A percentile compares a stretch with the other conserved stretches of the same genome.
Evolutionary conservation across 805 yeast genomes (phyloP).

Genomic region (Naumovozyma dairenensis): DNA sequence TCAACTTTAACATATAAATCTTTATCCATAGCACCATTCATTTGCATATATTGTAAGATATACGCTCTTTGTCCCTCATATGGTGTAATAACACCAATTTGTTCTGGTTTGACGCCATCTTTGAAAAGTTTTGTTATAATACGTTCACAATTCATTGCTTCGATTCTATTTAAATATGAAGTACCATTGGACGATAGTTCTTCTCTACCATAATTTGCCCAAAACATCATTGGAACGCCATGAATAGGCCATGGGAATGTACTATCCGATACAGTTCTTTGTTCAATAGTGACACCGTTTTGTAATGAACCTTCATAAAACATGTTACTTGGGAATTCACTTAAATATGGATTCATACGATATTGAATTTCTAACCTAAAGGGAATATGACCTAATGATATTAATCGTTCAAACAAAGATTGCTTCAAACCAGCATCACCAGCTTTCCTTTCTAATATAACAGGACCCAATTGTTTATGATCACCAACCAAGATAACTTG

Average conservation of each 20-base stretch:
- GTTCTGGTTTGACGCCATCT: conserved; percentile 69
- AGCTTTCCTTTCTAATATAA: conserved; percentile 68
- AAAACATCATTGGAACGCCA: conserved; percentile 88
- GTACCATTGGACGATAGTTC: conserved; percentile 77
- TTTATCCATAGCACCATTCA: conserved; percentile 58
- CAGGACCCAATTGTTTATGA: conserved; percentile 93
- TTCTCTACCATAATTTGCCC: conserved; percentile 85
- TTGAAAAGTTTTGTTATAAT: conserved; percentile 60
- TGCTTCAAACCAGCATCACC: conserved; percentile 80
- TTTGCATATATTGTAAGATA: conserved; percentile 64
- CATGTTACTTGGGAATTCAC: conserved; percentile 84
- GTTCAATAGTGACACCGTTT: conserved; percentile 77
- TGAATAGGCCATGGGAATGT: conserved; percentile 88
- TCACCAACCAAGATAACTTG: conserved; percentile 90
- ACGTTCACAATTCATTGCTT: conserved; percentile 82
- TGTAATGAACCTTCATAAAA: conserved; percentile 88
- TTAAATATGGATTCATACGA: conserved; percentile 84
- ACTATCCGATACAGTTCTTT: conserved; percentile 45
- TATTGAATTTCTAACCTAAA: conserved; percentile 84
- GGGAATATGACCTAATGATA: conserved; percentile 74
- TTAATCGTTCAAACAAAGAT: conserved; percentile 79
- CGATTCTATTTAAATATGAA: conserved; percentile 74
- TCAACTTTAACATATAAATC: conserved; percentile 64
- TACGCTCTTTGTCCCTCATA: conserved; percentile 90
- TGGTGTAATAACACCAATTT: conserved; percentile 89